A percentile compares a stretch with the other conserved stretches of the same genome.
phyloP scores from a whole-genome alignment of 2,329 filamentous ascomycete genomes.

The Polychaeton citri region DNA sequence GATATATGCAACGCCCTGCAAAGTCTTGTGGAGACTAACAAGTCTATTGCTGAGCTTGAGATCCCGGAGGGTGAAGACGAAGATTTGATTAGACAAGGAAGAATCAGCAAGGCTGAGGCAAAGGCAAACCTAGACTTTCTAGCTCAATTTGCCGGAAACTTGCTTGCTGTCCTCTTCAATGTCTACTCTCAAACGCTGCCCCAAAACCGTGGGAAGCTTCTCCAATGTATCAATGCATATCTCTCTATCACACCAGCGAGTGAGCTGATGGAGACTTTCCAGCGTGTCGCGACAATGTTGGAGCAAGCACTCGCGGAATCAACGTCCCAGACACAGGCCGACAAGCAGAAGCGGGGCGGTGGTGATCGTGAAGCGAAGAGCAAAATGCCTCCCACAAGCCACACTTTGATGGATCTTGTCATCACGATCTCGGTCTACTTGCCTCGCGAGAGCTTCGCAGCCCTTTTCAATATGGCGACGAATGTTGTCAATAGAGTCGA shows the following conservation, averaged over 20 bases:
- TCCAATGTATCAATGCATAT: conserved; percentile 91
- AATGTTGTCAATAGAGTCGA: conserved; percentile 68
- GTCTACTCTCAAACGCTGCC: conserved; percentile 95
- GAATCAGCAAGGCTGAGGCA: conserved; percentile 62
- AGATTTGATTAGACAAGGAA: conserved; percentile 62
- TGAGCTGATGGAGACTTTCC: conserved; percentile 79
- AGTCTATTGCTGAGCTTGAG: conserved; percentile 60
- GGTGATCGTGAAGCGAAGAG: conserved; percentile 39
- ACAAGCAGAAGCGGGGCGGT: conserved; percentile 41
- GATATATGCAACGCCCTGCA: conserved; percentile 81
- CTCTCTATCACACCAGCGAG: conserved; percentile 53
- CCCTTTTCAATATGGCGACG: conserved; percentile 76
- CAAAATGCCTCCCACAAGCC: conserved; percentile 78
- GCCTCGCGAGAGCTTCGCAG: conserved; percentile 69
- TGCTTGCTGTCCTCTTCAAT: conserved; percentile 96
- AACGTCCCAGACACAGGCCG: conserved; percentile 48
- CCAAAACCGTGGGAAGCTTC: conserved; percentile 76
- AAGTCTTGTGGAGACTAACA: conserved; percentile 81
- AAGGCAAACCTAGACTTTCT: conserved; percentile 72
- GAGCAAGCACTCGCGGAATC: conserved; percentile 52
- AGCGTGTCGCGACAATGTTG: conserved; percentile 73
- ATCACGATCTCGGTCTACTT: conserved; percentile 94
- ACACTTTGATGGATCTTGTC: conserved; percentile 91
- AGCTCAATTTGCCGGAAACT: conserved; percentile 65
- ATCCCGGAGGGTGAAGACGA: conserved; percentile 34